Percentiles rank a stretch among this genome's conserved stretches.
Conservation (phyloP, 2,329 filamentous ascomycete species). For the Talaromyces albobiverticillius region DNA sequence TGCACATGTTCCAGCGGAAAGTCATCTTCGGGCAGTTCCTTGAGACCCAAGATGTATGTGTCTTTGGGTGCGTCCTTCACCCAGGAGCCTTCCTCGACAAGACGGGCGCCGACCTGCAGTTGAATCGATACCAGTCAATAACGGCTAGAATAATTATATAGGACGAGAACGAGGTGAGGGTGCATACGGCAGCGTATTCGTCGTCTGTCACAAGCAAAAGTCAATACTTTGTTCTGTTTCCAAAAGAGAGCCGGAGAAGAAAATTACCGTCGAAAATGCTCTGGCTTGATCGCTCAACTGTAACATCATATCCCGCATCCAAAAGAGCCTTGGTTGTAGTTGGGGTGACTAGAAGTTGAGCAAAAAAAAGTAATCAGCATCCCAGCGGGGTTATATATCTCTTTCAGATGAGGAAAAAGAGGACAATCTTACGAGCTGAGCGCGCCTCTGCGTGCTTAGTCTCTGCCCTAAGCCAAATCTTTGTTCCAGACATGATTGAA, state of each 20-base stretch:
- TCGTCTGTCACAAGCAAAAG: conserved; percentile 5
- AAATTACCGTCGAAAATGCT: conserved; percentile 55
- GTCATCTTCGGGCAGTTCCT: conserved; percentile 72
- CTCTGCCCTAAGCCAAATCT: conserved; percentile 58
- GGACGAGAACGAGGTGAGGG: background rate
- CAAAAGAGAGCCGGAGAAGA: no score
- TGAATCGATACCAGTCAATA: conserved; percentile 1
- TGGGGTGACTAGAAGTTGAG: conserved; percentile 43
- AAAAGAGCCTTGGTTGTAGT: conserved; percentile 61
- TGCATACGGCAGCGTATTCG: conserved; percentile 14
- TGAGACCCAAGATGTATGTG: conserved; percentile 71
- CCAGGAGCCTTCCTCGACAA: conserved; percentile 68
- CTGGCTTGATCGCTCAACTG: conserved; percentile 65
- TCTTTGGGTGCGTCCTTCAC: conserved; percentile 60
- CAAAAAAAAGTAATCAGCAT: conserved; percentile 7
- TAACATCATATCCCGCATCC: conserved; percentile 66
- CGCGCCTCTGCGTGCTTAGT: conserved; percentile 59
- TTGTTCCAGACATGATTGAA: conserved; percentile 32
- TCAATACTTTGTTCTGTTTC: background rate
- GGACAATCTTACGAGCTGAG: conserved; percentile 41
- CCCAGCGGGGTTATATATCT: background rate
- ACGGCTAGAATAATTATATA: background rate
- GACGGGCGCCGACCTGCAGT: conserved; percentile 55
- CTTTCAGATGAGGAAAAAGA: background rate
- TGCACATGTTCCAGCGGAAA: conserved; percentile 69